Evolutionary conservation across 768 basidiomycete genomes (phyloP), one percentile per base, ranked within the genome.

Genomic region (Lactifluus hygrophoroides): DNA sequence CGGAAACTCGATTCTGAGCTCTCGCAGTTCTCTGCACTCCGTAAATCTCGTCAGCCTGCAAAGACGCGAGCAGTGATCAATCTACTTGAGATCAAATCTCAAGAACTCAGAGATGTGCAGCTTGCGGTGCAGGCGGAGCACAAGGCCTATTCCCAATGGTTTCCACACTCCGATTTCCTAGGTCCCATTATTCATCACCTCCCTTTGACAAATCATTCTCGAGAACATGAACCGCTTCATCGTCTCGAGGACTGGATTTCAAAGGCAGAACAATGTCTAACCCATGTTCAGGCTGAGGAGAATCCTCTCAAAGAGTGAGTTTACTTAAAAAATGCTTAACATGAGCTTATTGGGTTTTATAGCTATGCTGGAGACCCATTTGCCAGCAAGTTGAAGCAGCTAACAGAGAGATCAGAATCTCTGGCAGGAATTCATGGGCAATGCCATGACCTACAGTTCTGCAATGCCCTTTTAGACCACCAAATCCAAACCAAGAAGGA

Each of bases 61-160:
- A 17, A 37, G 42, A 38, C 48, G 19, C 45, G 49, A 46, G 59
- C 54, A 10, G 54, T 42, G 16, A 60, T 25, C 35, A 49, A 56
- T 9, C 48, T 51, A 11, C 49, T 60, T 16, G 54, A 44, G 28
- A 19, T 25, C 16, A 55, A 51, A 34, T 30, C 47, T 17, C 42
- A 60, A 34, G 11, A 19, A 9, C 30, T 56, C 13, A 35, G n/a
- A 10, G 54, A 60, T 27, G 23, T 11, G n/a, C 49, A 43, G 8
- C 23, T 17, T 9, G 28, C 44, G 13, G 3, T 32, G 43, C 28
- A 51, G 40, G 43, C 19, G 7, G 54, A 56, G 13, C 28, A 21
- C 9, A 13, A 30, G 8, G 7, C 19, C 2, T 47, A 7, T 17
- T 46, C 43, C 38, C 44, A 4, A 40, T 13, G 23, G n/a, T 28